Evolutionary conservation across 2,329 filamentous ascomycete species (phyloP).

Genomic region (Claviceps purpurea): DNA sequence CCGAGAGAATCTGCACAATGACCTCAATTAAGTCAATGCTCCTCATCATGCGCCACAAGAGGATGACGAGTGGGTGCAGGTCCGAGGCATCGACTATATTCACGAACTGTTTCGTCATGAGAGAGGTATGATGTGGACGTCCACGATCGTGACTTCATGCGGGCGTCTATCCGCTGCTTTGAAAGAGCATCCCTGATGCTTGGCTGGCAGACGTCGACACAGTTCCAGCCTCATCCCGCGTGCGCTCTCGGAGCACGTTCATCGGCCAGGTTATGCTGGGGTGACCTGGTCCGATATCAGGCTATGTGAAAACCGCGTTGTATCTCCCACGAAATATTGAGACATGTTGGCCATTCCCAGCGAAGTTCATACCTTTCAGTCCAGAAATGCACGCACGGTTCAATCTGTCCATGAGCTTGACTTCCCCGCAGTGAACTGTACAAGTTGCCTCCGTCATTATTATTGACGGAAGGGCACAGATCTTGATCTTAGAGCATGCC

Average conservation of each 20-base stretch:
- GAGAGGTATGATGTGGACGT: constrained; percentile 5
- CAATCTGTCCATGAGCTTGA: constrained; percentile 1
- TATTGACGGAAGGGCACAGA: too few relatives aligned
- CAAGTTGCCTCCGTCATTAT: constrained; percentile 4
- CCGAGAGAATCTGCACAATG: background rate
- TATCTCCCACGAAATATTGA: constrained; percentile 8
- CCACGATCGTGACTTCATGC: background rate
- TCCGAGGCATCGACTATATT: background rate
- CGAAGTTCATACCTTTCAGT: constrained; percentile 6
- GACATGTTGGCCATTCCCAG: constrained; percentile 9
- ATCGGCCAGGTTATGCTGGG: constrained; percentile 9
- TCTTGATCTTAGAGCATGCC: too few relatives aligned
- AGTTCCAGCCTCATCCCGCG: background rate
- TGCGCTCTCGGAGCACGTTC: constrained; percentile 7
- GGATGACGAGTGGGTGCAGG: background rate
- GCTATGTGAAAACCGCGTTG: constrained; percentile 1
- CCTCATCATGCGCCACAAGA: background rate
- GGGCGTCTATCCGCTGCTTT: background rate
- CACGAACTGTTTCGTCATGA: constrained; percentile 4
- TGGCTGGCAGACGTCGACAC: background rate
- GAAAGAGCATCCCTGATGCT: background rate
- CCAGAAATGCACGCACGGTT: constrained; percentile 10
- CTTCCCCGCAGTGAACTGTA: constrained; percentile 10
- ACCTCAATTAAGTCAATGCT: background rate
- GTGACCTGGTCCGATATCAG: constrained; percentile 3